Evolutionary conservation across 331 rosid species (phyloP).

Genomic region (Prunus yedoensis): DNA sequence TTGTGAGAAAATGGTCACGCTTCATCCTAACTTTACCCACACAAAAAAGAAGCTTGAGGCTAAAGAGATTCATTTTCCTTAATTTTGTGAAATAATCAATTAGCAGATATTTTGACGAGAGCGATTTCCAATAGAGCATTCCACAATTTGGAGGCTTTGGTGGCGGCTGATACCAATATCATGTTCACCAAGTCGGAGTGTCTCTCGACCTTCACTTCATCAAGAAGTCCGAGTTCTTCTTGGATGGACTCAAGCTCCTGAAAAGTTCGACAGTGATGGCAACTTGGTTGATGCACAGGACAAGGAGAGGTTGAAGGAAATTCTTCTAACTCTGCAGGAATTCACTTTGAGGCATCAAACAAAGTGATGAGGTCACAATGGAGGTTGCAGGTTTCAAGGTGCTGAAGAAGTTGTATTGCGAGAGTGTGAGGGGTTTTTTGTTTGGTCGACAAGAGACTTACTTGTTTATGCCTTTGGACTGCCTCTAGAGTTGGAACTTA

Average conservation of each 20-base stretch:
- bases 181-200: slow-evolving; percentile 76
- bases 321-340: slow-evolving; percentile 49
- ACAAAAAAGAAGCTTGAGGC: too few relatives aligned
- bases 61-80: too few relatives aligned
- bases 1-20: too few relatives aligned
- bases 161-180: slow-evolving; percentile 57
- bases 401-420: slow-evolving; percentile 1
- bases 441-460: not conserved
- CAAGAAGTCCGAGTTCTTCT: slow-evolving; percentile 60
- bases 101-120: too few relatives aligned
- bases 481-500: not conserved
- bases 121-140: too few relatives aligned
- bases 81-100: too few relatives aligned
- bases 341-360: slow-evolving; percentile 37
- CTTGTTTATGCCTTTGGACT: not conserved
- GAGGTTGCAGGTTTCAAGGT: not conserved
- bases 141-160: slow-evolving; percentile 40
- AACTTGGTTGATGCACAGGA: slow-evolving; percentile 49
- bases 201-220: slow-evolving; percentile 68
- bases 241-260: slow-evolving; percentile 50
- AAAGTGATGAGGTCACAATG: not conserved
- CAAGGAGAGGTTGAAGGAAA: slow-evolving; percentile 36
- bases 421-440: not conserved
- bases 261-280: slow-evolving; percentile 51
- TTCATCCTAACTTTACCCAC: too few relatives aligned